Evolutionary conservation across 2,329 filamentous ascomycete species (phyloP), one percentile per base, ranked within the genome.

Genomic region (Botrytis porri): DNA sequence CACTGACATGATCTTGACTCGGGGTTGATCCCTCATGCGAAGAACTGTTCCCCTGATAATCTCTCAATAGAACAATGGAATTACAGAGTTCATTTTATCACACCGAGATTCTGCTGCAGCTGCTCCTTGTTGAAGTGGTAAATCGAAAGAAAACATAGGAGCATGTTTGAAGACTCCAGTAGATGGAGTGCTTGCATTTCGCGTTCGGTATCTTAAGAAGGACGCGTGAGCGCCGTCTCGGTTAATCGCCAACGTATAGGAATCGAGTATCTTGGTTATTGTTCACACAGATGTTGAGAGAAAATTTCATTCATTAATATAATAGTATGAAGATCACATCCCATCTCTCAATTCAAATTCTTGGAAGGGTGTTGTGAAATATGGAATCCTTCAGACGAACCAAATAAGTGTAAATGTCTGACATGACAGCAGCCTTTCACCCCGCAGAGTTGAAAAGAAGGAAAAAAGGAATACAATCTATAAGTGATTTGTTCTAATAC

Each of bases 391-490:
- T 29, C 14, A 57, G n/a, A 57, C n/a, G 14, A 29, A 57, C 3
- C 3, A 57, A 29, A 57, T 8, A 57, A n/a, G 25, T 29, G n/a
- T 29, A 57, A 16, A 57, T 29, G 7, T 57, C n/a, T 29, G n/a
- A 29, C 29, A 4, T 29, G 1, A 3, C 25, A 29, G 43, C 1
- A 8, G n/a, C 6, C 3, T 57, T 29, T 18, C n/a, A 57, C 14
- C 1, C 14, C 4, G 25, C n/a, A 18, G 9, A 54, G 14, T 29
- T 29, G n/a, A n/a, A n/a, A n/a, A 29, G 2, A 7, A n/a, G 7
- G 0, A 29, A n/a, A 8, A 54, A n/a, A 54, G 9, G 1, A 3
- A 29, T 29, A 3, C n/a, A 12, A 54, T n/a, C 12, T 12, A 0
- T 54, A n/a, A 51, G 12, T 16, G 12, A 1, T 45, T 1, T 20